Conservation (phyloP, 768 basidiomycete species). For the Suillus plorans region DNA sequence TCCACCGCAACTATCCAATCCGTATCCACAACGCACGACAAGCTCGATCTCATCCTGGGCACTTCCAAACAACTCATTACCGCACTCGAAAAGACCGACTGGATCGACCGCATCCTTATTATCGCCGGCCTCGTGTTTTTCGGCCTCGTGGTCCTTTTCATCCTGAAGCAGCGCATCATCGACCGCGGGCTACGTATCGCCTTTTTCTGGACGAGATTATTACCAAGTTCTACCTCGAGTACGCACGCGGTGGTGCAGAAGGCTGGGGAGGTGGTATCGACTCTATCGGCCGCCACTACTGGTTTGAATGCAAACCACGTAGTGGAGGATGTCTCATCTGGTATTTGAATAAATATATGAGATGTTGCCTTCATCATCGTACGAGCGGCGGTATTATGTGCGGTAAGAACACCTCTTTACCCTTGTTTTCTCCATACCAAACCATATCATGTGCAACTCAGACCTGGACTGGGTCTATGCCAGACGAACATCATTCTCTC, state of each 20-base stretch:
- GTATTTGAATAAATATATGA: too few species aligned
- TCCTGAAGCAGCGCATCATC: conserved; percentile 84
- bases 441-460: not conserved
- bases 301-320: too few species aligned
- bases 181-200: conserved; percentile 77
- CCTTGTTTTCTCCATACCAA: too few species aligned
- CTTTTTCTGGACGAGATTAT: conserved; percentile 84
- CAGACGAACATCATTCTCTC: too few species aligned
- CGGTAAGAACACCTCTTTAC: too few species aligned
- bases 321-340: too few species aligned
- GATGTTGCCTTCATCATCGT: too few species aligned
- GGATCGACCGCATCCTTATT: conserved; percentile 88
- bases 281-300: not conserved
- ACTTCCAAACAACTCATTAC: conserved; percentile 86
- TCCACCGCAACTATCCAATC: conserved; percentile 77
- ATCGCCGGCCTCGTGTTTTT: conserved; percentile 81
- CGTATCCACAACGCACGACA: conserved; percentile 76
- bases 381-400: too few species aligned
- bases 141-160: conserved; percentile 76
- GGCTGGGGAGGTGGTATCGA: not conserved
- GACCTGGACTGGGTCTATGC: too few species aligned
- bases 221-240: conserved; percentile 43
- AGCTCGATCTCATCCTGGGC: conserved; percentile 64
- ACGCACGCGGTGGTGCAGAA: conserved; percentile 2
- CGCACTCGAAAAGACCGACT: conserved; percentile 86